Percentiles rank a stretch among this genome's conserved stretches.
Conservation (phyloP, 768 basidiomycete genomes). For the Leccinum pellstonianum region DNA sequence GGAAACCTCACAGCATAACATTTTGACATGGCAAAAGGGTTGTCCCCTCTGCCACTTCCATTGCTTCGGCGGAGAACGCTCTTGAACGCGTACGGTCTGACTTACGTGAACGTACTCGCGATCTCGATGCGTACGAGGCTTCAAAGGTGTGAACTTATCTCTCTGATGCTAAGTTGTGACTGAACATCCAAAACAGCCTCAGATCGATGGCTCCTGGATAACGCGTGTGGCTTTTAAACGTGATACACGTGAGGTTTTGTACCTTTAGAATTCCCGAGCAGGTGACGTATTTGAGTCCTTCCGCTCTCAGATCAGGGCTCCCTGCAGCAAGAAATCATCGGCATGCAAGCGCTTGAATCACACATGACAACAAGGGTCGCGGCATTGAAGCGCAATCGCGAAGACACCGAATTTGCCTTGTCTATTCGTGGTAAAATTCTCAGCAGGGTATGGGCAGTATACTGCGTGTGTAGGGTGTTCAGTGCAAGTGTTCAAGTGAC, state of each 20-base stretch:
- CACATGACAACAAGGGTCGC: constrained; percentile 63
- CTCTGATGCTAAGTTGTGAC: constrained; percentile 3
- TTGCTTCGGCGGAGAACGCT: constrained; percentile 56
- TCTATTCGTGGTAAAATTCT: constrained; percentile 57
- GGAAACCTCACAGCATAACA: constrained; percentile 8
- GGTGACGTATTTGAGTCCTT: not conserved
- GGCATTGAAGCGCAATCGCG: constrained; percentile 46
- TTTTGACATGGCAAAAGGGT: constrained; percentile 18
- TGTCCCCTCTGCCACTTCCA: constrained; percentile 28
- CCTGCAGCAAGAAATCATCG: constrained; percentile 55
- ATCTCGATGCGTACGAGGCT: constrained; percentile 24
- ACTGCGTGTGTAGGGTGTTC: constrained; percentile 62
- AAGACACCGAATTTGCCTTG: constrained; percentile 46
- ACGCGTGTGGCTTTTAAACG: constrained; percentile 32
- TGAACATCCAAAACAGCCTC: constrained; percentile 22
- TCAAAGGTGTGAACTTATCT: constrained; percentile 24
- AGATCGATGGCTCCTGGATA: constrained; percentile 28
- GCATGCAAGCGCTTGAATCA: constrained; percentile 64
- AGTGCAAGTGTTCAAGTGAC: constrained; percentile 45
- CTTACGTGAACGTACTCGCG: constrained; percentile 37
- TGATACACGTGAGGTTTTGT: constrained; percentile 30
- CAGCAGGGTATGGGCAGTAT: constrained; percentile 58
- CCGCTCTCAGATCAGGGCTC: constrained; percentile 34
- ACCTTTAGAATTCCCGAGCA: not conserved
- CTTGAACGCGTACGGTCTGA: constrained; percentile 61